Base-by-base conservation (phyloP, 768 basidiomycete genomes). In the Hygrocybe punicea region DNA sequence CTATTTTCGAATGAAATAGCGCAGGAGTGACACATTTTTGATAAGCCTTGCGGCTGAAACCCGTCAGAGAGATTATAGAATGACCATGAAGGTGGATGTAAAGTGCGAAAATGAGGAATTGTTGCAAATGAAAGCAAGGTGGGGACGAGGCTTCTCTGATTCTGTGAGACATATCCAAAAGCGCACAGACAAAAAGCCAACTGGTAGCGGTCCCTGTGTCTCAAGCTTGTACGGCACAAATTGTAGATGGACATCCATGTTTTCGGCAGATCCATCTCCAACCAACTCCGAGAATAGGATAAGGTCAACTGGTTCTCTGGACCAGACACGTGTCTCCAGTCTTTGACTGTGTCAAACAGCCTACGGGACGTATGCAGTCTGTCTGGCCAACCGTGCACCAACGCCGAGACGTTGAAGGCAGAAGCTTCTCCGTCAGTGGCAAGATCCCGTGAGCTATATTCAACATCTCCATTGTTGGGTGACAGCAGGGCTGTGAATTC, bases 41-140 rank as follows among this genome's bases (percentile, higher is more conserved):
- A 6, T 54, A 67, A 14, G 9, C 10, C 45, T 19, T 52, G 34
- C 21, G 68, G 65, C 17, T 48, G 44, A 44, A 63, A 59, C 6
- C 69, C 71, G 40, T 58, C 39, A 17, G 24, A n/a, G 5, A 72
- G 58, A 40, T 63, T 17, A 58, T 66, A 71, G 19, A 35, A 50
- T 2, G 23, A 13, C 34, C 62, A 61, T 4, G 36, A n/a, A 35
- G 66, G 71, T 24, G 65, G 63, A 19, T 33, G 33, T 7, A 61
- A 36, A 13, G 34, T 19, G 21, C 42, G 25, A 40, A 67, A 69
- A 3, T 25, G 44, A 10, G 55, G 40, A 6, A 59, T 35, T 10
- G 66, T 67, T 3, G 66, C 65, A 53, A 76, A 72, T 1, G 77
- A 67, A 11, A 78, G 46, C 1, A 77, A 51, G 1, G 65, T 64